Conservation (phyloP, 106 monocot genomes). For the Apostasia shenzhenica region DNA sequence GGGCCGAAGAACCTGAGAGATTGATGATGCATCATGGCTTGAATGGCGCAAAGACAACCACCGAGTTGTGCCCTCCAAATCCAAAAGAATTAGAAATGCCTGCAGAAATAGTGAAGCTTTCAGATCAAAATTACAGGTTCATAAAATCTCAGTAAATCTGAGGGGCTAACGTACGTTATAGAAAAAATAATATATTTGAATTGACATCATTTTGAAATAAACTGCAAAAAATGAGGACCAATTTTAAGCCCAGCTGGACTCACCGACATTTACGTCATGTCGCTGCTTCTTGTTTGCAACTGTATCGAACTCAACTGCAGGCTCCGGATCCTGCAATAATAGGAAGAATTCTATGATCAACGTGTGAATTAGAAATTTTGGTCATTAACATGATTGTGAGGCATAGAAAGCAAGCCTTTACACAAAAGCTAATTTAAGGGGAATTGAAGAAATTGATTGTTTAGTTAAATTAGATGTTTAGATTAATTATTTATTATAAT, state of each 20-base stretch:
- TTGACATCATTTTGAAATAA: background rate
- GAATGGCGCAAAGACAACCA: slow-evolving; percentile 12
- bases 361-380: no score
- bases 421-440: no score
- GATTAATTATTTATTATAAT: no score
- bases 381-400: no score
- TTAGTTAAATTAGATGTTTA: no score
- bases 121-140: background rate
- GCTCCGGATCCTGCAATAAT: slow-evolving; percentile 25
- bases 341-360: no score
- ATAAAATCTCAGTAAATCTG: background rate
- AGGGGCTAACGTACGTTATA: background rate
- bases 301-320: slow-evolving; percentile 31
- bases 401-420: no score
- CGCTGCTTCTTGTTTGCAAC: slow-evolving; percentile 24
- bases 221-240: no score
- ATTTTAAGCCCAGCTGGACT: background rate
- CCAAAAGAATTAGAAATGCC: slow-evolving; percentile 13
- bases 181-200: background rate
- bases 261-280: slow-evolving; percentile 40
- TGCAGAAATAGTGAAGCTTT: background rate
- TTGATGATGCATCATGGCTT: background rate
- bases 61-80: background rate
- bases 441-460: no score
- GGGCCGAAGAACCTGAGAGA: no score